Evolutionary conservation across 345 rosid species (phyloP), one percentile per base, ranked within the genome.

Genomic region (Cardamine occulta): DNA sequence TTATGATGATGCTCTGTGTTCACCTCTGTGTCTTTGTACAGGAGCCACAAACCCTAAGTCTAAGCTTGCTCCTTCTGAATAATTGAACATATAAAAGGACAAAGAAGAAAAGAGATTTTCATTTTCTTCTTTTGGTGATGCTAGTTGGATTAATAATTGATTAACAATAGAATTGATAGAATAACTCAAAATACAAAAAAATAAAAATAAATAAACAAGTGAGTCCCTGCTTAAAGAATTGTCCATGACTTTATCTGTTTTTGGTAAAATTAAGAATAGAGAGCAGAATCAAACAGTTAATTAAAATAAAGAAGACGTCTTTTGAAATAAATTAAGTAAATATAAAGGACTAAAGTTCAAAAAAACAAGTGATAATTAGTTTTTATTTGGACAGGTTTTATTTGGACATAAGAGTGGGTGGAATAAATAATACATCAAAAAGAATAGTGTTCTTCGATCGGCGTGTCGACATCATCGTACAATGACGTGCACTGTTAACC

Each of bases 251-350:
- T 68, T 69, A 42, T 76, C 75, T 76, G 70, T 44, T 69, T 76
- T 76, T 76, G 75, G 80, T 62, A 76, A 76, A 62, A 45, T 76
- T 69, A 76, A 76, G 80, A 76, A 69, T 76, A 48, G 12, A 44
- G 21, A 40, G 47, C n/a, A 21, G n/a, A 68, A 62, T 52, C 8
- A 40, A 35, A 21, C 4, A 51, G 17, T 29, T 61, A 39, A 19
- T 17, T 68, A 31, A 29, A 9, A 6, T 10, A 59, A 34, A 32
- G 0, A 39, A 47, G 19, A 47, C 21, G 21, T 47, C 21, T n/a
- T 47, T 47, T 47, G 51, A 47, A 14, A 28, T 10, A 18, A 44
- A 24, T 11, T 34, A 7, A 8, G 58, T 34, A 58, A 57, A 74
- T 24, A 34, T 26, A 52, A 63, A 11, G 21, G 54, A 29, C 2